Percentiles rank a stretch among this genome's conserved stretches.
Conservation (phyloP, 495 filamentous ascomycete species). For the Annulohypoxylon bovei region DNA sequence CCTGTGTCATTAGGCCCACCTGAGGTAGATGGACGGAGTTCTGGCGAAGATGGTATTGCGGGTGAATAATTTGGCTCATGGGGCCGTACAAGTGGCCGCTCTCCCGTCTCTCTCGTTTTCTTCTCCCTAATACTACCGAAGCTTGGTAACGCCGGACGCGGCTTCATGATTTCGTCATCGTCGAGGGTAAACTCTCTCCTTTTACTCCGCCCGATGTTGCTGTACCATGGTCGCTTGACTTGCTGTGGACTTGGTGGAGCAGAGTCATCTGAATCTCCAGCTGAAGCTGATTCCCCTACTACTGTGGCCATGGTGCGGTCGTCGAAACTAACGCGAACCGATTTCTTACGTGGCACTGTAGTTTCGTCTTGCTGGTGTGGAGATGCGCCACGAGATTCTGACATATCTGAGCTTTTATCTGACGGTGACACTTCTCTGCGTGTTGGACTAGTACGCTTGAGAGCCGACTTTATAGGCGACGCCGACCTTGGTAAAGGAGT, state of each 20-base stretch:
- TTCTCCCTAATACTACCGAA: constrained; percentile 81
- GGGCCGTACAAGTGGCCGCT: constrained; percentile 64
- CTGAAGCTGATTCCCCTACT: constrained; percentile 67
- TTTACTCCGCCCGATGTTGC: constrained; percentile 61
- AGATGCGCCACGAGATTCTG: constrained; percentile 38
- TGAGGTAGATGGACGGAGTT: constrained; percentile 35
- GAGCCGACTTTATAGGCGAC: constrained; percentile 86
- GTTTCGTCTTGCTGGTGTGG: constrained; percentile 62
- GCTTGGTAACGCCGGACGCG: constrained; percentile 78
- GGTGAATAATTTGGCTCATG: constrained; percentile 46
- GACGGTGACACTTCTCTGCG: constrained; percentile 57
- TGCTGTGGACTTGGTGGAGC: constrained; percentile 60
- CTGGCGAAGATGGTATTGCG: constrained; percentile 32
- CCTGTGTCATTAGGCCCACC: constrained; percentile 31
- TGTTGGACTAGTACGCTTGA: constrained; percentile 72
- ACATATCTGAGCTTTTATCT: constrained; percentile 54
- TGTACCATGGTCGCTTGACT: constrained; percentile 63
- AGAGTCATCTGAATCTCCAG: constrained; percentile 61
- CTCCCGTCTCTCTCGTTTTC: constrained; percentile 52
- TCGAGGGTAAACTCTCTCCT: constrained; percentile 58
- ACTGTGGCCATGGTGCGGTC: constrained; percentile 65
- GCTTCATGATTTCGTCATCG: constrained; percentile 77
- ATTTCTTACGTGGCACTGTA: constrained; percentile 67
- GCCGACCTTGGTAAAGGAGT: constrained; percentile 81
- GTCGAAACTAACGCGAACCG: constrained; percentile 86